Base-by-base conservation (phyloP, 768 basidiomycete genomes). In the Rhizopogon vesiculosus region DNA sequence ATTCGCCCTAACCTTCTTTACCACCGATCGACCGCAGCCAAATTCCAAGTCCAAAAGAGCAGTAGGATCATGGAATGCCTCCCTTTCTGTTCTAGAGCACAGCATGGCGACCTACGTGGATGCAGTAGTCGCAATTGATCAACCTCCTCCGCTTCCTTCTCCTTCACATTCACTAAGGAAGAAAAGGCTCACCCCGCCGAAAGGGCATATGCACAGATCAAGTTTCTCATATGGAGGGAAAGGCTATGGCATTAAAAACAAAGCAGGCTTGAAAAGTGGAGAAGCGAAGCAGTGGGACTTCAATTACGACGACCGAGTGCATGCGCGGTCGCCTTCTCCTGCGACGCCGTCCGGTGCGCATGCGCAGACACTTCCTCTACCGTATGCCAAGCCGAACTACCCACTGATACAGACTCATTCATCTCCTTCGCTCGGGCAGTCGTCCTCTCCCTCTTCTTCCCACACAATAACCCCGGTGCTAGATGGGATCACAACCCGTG, bases 61-160 rank as follows among this genome's bases (percentile, higher is more conserved):
- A 1, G 33, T n/a, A 1, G 68, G 66, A 2, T 15, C 42, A 42
- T 70, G 69, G 83, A 74, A 77, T 40, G 70, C 85, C 33, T 68
- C 74, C 1, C 77, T 87, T 2, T 74, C 74, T 1, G 65, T 87
- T 5, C 69, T 80, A 6, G 80, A 82, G 51, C 72, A 80, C 50
- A 85, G 84, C 55, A 77, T 83, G 0, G 79, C 85, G 2, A 82
- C 84, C 5, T 81, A 74, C 59, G 59, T 87, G 39, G 78, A 86
- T 61, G 78, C 81, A 0, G 74, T 73, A 3, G 69, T 87, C 8
- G 53, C 83, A 38, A 71, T 84, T 40, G 64, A 69, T 0, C 68
- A 75, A 22, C 73, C 69, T 19, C 62, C 59, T 5, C 57, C 59
- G 10, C 53, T 51, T 33, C 50, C 53, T n/a, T 45, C 19, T 40